Conservation (phyloP, 805 yeast genomes). For the Starmerella khaoyaiensis region DNA sequence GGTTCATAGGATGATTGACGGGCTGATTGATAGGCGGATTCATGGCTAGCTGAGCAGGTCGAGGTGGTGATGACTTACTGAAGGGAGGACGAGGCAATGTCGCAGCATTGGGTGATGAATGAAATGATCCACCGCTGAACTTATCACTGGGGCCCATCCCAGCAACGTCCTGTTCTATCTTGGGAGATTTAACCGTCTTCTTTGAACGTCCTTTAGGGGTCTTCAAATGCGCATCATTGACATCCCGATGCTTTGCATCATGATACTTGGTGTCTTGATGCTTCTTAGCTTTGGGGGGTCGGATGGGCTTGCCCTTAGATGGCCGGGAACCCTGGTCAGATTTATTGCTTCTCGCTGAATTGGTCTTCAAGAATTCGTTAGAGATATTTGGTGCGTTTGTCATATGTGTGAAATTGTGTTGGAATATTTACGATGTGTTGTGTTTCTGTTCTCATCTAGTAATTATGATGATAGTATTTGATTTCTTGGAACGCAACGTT, state of each 20-base stretch:
- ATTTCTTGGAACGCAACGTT: too few species aligned
- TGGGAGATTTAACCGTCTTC: neutral
- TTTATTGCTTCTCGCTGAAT: neutral
- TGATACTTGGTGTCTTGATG: neutral
- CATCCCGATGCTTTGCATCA: too few species aligned
- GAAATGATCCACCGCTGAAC: conserved; percentile 21
- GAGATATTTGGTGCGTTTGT: conserved; percentile 1
- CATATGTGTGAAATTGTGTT: conserved; percentile 4
- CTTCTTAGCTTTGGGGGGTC: neutral
- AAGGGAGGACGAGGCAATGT: conserved; percentile 26
- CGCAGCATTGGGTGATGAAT: conserved; percentile 22
- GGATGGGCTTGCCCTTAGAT: neutral
- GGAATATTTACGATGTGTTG: neutral
- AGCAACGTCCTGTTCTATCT: neutral
- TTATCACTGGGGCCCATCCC: conserved; percentile 4
- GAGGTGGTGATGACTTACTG: conserved; percentile 6
- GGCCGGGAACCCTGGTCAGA: neutral
- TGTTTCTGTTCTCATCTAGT: conserved; percentile 12
- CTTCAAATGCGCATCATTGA: too few species aligned
- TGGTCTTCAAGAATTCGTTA: neutral
- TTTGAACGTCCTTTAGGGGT: neutral
- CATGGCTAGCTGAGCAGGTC: neutral
- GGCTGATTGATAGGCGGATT: too few species aligned
- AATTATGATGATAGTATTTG: too few species aligned
- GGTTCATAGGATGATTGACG: too few species aligned